Percentiles rank a stretch among this genome's conserved stretches.
phyloP scores from a whole-genome alignment of 306 rosid genomes.

The Quercus parvula region DNA sequence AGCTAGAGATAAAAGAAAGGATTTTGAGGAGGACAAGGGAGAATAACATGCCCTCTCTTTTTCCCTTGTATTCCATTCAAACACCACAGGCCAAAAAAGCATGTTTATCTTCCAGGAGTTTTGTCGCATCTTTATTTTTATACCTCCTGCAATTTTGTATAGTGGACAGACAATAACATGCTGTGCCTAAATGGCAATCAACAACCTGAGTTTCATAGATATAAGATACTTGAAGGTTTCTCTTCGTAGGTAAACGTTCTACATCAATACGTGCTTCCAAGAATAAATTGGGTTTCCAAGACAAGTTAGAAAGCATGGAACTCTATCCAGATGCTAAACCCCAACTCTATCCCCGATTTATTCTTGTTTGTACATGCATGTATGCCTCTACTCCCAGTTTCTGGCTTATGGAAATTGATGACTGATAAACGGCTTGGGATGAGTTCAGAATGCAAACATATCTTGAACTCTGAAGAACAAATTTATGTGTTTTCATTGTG shows the following conservation, averaged over 20 bases:
- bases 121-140: too few relatives aligned
- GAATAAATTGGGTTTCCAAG: too few relatives aligned
- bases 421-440: neutral
- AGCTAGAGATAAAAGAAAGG: constrained; percentile 59
- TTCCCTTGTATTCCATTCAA: neutral
- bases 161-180: neutral
- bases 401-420: neutral
- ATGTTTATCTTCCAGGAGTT: too few relatives aligned
- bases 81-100: neutral
- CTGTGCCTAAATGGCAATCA: neutral
- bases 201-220: neutral
- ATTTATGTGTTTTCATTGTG: neutral
- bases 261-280: neutral
- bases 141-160: too few relatives aligned
- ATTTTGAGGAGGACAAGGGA: constrained; percentile 64
- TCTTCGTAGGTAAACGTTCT: too few relatives aligned
- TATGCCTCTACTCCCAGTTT: constrained; percentile 17
- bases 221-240: neutral
- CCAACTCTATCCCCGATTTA: too few relatives aligned
- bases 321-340: too few relatives aligned
- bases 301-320: too few relatives aligned
- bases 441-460: neutral
- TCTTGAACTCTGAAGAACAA: constrained; percentile 1
- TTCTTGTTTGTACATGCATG: neutral
- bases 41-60: constrained; percentile 23